Evolutionary conservation across 1,284 basidiomycete species (phyloP).

Genomic region (Mrakiaceae sp.): DNA sequence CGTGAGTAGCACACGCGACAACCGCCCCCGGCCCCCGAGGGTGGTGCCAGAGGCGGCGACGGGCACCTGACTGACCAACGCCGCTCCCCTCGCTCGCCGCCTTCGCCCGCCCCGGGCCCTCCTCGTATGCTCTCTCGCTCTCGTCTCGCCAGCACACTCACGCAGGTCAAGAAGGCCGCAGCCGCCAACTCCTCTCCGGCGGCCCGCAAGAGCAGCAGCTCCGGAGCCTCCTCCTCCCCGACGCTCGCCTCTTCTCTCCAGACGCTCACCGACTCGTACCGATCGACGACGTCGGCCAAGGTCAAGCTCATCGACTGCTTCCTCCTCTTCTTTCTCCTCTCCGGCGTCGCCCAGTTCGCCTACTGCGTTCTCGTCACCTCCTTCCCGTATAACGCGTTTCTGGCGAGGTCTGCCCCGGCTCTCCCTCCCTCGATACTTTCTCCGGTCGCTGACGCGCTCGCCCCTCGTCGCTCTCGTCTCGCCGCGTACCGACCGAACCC

Average conservation of each 20-base stretch:
- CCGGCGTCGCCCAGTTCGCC: slow-evolving; percentile 78
- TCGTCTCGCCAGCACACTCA: not conserved
- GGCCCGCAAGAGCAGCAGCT: not conserved
- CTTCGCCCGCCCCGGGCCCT: too few relatives aligned
- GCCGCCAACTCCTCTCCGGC: not conserved
- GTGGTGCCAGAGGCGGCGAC: too few relatives aligned
- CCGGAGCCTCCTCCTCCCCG: not conserved
- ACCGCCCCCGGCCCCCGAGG: too few relatives aligned
- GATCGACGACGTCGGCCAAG: slow-evolving; percentile 60
- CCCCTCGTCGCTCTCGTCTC: not conserved
- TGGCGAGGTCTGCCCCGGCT: slow-evolving; percentile 57
- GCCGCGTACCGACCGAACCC: too few relatives aligned
- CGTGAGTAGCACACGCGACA: too few relatives aligned
- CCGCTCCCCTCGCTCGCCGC: too few relatives aligned
- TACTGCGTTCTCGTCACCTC: slow-evolving; percentile 86
- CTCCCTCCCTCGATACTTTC: too few relatives aligned
- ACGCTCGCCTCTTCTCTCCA: slow-evolving; percentile 2
- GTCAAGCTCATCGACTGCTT: slow-evolving; percentile 92
- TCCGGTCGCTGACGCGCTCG: not conserved
- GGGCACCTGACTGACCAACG: too few relatives aligned
- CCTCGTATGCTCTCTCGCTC: too few relatives aligned
- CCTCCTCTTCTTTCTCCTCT: slow-evolving; percentile 81
- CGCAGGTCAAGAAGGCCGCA: slow-evolving; percentile 5
- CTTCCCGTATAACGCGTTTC: slow-evolving; percentile 94
- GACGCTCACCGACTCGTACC: slow-evolving; percentile 43